Evolutionary conservation across 2,329 filamentous ascomycete species (phyloP), one percentile per base, ranked within the genome.

Genomic region (Hypoxylon sp.): DNA sequence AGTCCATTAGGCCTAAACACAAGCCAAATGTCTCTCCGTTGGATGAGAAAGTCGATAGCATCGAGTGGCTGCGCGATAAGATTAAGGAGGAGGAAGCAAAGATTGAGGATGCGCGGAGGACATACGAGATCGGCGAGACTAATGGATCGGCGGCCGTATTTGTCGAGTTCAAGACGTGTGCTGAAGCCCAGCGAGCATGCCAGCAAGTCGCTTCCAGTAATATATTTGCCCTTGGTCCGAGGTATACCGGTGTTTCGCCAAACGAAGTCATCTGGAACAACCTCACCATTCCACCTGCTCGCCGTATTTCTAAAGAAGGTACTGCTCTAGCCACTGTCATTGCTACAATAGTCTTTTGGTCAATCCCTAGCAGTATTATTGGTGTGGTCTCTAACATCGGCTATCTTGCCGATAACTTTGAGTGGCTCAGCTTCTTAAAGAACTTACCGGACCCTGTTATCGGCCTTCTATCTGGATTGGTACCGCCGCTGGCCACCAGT

Each of bases 191-290:
- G 77, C 83, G 85, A 61, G 94, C 95, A 22, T 97, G 86, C 78
- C 94, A 97, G 78, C 66, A 77, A 50, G 67, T 74, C 28, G 57
- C 62, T 3, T 72, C 72, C 38, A 68, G 73, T 24, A 68, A 72
- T 28, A 30, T 68, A 6, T 51, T 74, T 22, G 69, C 72, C 20
- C 65, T 76, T 8, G 64, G 33, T 48, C 74, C 74, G 2, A 71
- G 74, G 36, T 72, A 71, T 53, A 61, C 42, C 59, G 93, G 93
- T 46, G 84, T 97, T 54, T 87, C 87, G 55, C 95, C 95, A 0
- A 82, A 83, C 4, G 94, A 98, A 74, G 83, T 98, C 52, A 89
- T 97, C 69, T 99, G 96, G 96, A 84, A 85, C 50, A 96, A 94
- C 66, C 81, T 98, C 52, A 77, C 80, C 12, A 82, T 85, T 60